A percentile compares a stretch with the other conserved stretches of the same genome.
phyloP scores from a whole-genome alignment of 176 grass and related monocot genomes.

The Cymbopogon citratus region DNA sequence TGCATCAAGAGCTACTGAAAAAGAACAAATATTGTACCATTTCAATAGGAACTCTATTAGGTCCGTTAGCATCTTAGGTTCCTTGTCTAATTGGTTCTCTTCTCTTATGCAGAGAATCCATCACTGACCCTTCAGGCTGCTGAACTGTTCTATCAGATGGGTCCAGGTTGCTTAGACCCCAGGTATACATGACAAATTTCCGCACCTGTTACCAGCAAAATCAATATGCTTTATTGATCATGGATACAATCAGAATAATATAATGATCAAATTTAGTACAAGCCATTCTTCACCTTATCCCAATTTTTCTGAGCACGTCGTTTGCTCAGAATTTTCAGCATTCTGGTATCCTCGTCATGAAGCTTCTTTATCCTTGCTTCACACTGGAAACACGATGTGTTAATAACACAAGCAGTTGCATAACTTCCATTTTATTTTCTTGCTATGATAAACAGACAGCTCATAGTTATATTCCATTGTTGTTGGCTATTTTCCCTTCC shows the following conservation, averaged over 20 bases:
- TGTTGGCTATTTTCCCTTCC: too few relatives aligned
- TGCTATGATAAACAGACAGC: not conserved
- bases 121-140: slow-evolving; percentile 42
- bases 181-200: slow-evolving; percentile 97
- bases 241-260: not conserved
- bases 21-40: slow-evolving; percentile 23
- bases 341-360: slow-evolving; percentile 58
- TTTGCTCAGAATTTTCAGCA: slow-evolving; percentile 62
- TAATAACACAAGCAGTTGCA: not conserved
- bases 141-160: slow-evolving; percentile 48
- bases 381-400: slow-evolving; percentile 37
- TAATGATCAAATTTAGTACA: slow-evolving; percentile 10
- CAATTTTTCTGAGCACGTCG: slow-evolving; percentile 66
- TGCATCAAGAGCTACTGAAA: not conserved
- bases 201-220: slow-evolving; percentile 46
- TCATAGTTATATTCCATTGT: not conserved
- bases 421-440: not conserved
- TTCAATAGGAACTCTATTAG: slow-evolving; percentile 19
- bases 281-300: slow-evolving; percentile 69
- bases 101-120: slow-evolving; percentile 60
- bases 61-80: not conserved
- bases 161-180: slow-evolving; percentile 71
- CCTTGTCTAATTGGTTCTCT: slow-evolving; percentile 28
- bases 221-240: slow-evolving; percentile 2
- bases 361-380: slow-evolving; percentile 78